These are phyloP conservation scores for Boletus tomentosulus DNA, from an alignment of 768 basidiomycete species.

Conservation along the genomic window DNA sequence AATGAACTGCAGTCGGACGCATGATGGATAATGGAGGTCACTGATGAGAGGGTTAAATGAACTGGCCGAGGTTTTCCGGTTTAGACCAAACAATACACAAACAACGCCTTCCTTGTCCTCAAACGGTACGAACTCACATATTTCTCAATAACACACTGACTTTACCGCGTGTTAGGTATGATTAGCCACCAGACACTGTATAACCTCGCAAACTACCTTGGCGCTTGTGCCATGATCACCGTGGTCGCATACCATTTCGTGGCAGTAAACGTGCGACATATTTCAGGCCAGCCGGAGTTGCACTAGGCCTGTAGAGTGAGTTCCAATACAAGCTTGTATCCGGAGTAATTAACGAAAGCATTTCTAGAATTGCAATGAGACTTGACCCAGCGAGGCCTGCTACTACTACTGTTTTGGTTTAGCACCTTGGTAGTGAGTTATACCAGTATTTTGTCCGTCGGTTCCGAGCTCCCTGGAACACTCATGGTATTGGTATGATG, in stretches of 20 bases:
- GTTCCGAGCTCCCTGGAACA: slow-evolving; percentile 2
- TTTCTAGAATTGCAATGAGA: neutral
- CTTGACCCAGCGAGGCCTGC: neutral
- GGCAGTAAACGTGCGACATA: slow-evolving; percentile 68
- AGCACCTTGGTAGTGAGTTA: slow-evolving; percentile 16
- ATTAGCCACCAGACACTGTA: slow-evolving; percentile 80
- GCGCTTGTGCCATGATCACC: slow-evolving; percentile 80
- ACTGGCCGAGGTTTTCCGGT: slow-evolving; percentile 28
- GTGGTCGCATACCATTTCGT: slow-evolving; percentile 90
- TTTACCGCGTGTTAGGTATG: slow-evolving; percentile 41
- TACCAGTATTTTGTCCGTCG: neutral
- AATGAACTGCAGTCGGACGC: slow-evolving; percentile 49
- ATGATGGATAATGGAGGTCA: slow-evolving; percentile 32
- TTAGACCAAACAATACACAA: slow-evolving; percentile 33
- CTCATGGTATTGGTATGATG: slow-evolving; percentile 9
- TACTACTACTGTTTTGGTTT: slow-evolving; percentile 11
- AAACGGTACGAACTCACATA: slow-evolving; percentile 11
- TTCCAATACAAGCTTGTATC: neutral
- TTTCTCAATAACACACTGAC: neutral
- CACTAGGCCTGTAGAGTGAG: slow-evolving; percentile 9
- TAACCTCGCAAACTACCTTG: slow-evolving; percentile 77
- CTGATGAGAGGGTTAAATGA: neutral
- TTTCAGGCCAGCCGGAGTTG: slow-evolving; percentile 27
- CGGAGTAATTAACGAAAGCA: neutral
- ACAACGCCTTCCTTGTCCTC: slow-evolving; percentile 12